Evolutionary conservation across 495 filamentous ascomycete genomes (phyloP), one percentile per base, ranked within the genome.

Genomic region (Pseudoneurospora amorphoporcata): DNA sequence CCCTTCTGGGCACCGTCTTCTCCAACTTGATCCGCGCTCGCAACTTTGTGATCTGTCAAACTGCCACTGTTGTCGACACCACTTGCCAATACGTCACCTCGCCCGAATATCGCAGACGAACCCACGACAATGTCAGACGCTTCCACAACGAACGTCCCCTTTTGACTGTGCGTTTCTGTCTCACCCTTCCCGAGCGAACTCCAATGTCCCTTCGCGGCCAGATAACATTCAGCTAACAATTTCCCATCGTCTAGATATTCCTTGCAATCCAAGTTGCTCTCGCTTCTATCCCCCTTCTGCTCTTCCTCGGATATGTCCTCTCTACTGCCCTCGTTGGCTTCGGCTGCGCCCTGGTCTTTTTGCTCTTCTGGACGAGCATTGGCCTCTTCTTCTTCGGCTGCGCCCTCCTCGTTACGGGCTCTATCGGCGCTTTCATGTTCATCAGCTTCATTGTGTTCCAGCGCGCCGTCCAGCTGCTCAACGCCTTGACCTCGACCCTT

Each of bases 301-400:
- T 92, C 53, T 92, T 93, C 83, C 37, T 85, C 70, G 76, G 85
- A 75, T 90, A 91, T 82, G 79, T 83, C 73, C 73, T 87, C 43
- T 84, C 84, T 72, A 83, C 87, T 65, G 76, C 88, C 77, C 73
- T 86, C 76, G 84, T 91, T 79, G 83, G 87, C 37, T 70, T 89
- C 43, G 73, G 87, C 74, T 83, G 82, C 47, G 87, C 87, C 58
- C 70, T 92, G 8, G 70, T 89, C 73, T 90, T 92, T 81, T 86
- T 86, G 8, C 83, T 88, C 69, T 87, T 89, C 80, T 89, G 87
- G 83, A 83, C 86, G 71, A 87, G 88, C 69, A 73, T 91, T 68
- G 90, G 88, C n/a, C 81, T 90, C 35, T 75, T 91, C 69, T 74
- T 93, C 69, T 82, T 93, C 58, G 80, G 91, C 6, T 90, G 90